Conservation (phyloP, 495 filamentous ascomycete species). For the Sordaria brevicollis region DNA sequence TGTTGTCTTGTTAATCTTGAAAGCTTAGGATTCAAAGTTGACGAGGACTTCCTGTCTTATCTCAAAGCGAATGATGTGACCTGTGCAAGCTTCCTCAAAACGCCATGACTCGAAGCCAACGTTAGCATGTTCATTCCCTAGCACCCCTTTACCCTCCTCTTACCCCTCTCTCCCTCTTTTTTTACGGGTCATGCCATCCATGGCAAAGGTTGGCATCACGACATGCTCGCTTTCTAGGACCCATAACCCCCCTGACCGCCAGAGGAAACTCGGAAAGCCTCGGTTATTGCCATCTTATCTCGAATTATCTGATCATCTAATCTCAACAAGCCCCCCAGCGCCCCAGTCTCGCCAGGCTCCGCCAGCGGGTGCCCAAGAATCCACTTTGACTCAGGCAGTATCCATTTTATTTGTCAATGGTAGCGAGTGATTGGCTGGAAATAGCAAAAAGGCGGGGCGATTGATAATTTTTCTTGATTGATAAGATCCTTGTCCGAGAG, state of each 20-base stretch:
- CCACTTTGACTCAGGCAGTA: background rate
- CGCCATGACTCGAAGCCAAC: too few species aligned
- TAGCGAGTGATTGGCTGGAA: background rate
- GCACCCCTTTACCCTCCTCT: background rate
- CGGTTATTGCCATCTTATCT: background rate
- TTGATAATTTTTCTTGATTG: constrained; percentile 23
- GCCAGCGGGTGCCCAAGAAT: background rate
- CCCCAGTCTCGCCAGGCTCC: background rate
- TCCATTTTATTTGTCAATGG: background rate
- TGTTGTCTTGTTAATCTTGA: too few species aligned
- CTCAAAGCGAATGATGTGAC: too few species aligned
- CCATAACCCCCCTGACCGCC: too few species aligned
- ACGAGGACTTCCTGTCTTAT: background rate
- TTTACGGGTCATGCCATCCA: background rate
- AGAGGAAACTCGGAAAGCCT: too few species aligned
- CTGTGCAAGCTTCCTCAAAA: too few species aligned
- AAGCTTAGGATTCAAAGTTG: background rate
- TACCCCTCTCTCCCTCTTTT: background rate
- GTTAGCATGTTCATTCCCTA: too few species aligned
- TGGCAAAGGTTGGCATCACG: too few species aligned
- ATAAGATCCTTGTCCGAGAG: constrained; percentile 12
- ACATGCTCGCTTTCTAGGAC: too few species aligned
- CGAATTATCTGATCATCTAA: constrained; percentile 12
- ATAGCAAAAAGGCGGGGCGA: constrained; percentile 1
- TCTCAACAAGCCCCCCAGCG: constrained; percentile 12